Conservation (phyloP, 2,329 filamentous ascomycete species). For the Colletotrichum nymphaeae region DNA sequence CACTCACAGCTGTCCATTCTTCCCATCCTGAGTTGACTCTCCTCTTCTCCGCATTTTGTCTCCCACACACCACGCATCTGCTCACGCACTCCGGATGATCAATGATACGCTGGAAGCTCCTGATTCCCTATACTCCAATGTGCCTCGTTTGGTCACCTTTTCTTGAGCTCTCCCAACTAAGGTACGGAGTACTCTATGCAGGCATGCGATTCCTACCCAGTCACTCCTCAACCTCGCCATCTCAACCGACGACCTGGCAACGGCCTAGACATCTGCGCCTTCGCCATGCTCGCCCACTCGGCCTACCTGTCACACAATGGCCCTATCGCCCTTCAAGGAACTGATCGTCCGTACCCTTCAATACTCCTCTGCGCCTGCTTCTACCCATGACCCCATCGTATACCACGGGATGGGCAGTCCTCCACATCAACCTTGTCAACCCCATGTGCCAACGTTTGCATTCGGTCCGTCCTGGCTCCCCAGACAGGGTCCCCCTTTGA, state of each 20-base stretch:
- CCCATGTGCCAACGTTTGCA: constrained; percentile 32
- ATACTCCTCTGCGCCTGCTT: constrained; percentile 5
- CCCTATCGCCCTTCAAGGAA: background rate
- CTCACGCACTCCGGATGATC: constrained; percentile 5
- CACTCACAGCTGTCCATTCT: background rate
- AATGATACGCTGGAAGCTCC: constrained; percentile 8
- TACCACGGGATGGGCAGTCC: constrained; percentile 22
- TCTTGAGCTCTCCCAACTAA: background rate
- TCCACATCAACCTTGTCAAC: constrained; percentile 29
- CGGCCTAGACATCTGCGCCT: background rate
- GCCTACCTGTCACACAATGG: background rate
- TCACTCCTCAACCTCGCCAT: background rate
- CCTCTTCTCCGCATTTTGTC: constrained; percentile 12
- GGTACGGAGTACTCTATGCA: background rate
- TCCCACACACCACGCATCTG: background rate
- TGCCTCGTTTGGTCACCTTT: background rate
- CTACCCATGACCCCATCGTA: constrained; percentile 11
- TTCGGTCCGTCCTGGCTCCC: constrained; percentile 33
- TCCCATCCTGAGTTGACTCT: background rate
- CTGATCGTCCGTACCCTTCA: constrained; percentile 14
- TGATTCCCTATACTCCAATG: background rate
- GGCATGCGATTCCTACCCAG: background rate
- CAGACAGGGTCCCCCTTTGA: background rate
- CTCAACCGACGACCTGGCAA: background rate
- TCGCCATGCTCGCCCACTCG: background rate